A percentile compares a stretch with the other conserved stretches of the same genome.
Evolutionary conservation across 495 filamentous ascomycete genomes (phyloP).

Genomic region (Penicillium malachiteum): DNA sequence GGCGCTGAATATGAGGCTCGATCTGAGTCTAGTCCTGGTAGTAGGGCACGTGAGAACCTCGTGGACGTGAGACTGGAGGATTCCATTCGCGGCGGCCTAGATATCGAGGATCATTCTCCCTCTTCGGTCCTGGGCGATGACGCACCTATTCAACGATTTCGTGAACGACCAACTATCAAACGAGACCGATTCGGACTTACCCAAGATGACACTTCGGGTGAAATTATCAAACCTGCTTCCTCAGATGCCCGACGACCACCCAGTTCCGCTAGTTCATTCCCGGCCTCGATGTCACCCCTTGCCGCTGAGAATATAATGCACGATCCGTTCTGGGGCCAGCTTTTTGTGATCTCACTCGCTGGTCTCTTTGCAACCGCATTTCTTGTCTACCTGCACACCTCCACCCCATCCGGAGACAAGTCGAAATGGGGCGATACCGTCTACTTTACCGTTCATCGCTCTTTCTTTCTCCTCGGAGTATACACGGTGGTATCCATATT

Average conservation of each 20-base stretch:
- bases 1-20: constrained; percentile 31
- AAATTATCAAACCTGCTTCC: constrained; percentile 44
- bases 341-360: constrained; percentile 82
- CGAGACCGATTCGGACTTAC: constrained; percentile 32
- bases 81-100: constrained; percentile 43
- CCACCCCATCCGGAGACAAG: constrained; percentile 58
- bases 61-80: constrained; percentile 87
- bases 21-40: constrained; percentile 41
- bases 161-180: constrained; percentile 46
- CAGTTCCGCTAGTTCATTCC: constrained; percentile 41
- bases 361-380: constrained; percentile 83
- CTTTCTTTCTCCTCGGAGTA: constrained; percentile 82
- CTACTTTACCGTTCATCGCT: constrained; percentile 82
- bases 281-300: constrained; percentile 47
- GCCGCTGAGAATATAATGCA: constrained; percentile 61
- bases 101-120: constrained; percentile 52
- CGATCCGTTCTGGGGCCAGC: constrained; percentile 87
- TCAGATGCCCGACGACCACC: constrained; percentile 39
- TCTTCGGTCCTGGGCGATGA: constrained; percentile 62
- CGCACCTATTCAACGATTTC: constrained; percentile 86
- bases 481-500: constrained; percentile 88
- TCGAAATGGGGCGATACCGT: constrained; percentile 82
- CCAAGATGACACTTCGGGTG: constrained; percentile 44
- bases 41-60: constrained; percentile 66
- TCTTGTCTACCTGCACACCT: constrained; percentile 84